Evolutionary conservation across 768 basidiomycete genomes (phyloP).

Genomic region (Amanita inopinata): DNA sequence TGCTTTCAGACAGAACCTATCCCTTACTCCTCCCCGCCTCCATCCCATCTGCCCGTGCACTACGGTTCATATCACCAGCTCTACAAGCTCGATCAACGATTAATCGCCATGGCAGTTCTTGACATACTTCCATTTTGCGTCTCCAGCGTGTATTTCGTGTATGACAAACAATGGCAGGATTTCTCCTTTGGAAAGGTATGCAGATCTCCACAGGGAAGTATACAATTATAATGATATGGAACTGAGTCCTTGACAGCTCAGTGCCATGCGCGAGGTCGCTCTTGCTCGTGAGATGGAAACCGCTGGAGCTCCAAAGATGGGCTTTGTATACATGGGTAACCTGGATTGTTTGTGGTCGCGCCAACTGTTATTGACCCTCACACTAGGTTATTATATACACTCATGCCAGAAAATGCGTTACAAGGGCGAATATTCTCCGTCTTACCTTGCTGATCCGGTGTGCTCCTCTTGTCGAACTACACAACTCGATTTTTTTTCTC

Average conservation of each 20-base stretch:
- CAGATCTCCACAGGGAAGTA: background rate
- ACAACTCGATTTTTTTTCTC: background rate
- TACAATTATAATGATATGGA: background rate
- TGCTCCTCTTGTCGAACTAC: slow-evolving; percentile 14
- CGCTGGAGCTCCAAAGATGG: slow-evolving; percentile 55
- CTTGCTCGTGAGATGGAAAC: slow-evolving; percentile 67
- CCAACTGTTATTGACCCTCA: background rate
- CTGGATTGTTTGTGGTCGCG: background rate
- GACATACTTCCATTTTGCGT: slow-evolving; percentile 87
- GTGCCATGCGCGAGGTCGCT: slow-evolving; percentile 73
- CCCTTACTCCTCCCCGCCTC: slow-evolving; percentile 38
- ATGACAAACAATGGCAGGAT: slow-evolving; percentile 59
- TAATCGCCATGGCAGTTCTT: slow-evolving; percentile 81
- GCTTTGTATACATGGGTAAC: slow-evolving; percentile 80
- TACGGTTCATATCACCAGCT: slow-evolving; percentile 94
- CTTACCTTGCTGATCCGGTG: slow-evolving; percentile 82
- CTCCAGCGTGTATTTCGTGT: slow-evolving; percentile 83
- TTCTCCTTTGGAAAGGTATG: slow-evolving; percentile 74
- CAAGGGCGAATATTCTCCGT: slow-evolving; percentile 89
- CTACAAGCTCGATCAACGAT: slow-evolving; percentile 70
- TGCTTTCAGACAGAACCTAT: slow-evolving; percentile 45
- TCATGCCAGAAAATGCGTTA: slow-evolving; percentile 93
- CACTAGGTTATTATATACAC: slow-evolving; percentile 82
- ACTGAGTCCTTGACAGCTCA: slow-evolving; percentile 53
- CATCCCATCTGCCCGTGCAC: slow-evolving; percentile 51